A percentile compares a stretch with the other conserved stretches of the same genome.
phyloP scores from a whole-genome alignment of 352 stramenopile genomes.

The Globisporangium splendens region DNA sequence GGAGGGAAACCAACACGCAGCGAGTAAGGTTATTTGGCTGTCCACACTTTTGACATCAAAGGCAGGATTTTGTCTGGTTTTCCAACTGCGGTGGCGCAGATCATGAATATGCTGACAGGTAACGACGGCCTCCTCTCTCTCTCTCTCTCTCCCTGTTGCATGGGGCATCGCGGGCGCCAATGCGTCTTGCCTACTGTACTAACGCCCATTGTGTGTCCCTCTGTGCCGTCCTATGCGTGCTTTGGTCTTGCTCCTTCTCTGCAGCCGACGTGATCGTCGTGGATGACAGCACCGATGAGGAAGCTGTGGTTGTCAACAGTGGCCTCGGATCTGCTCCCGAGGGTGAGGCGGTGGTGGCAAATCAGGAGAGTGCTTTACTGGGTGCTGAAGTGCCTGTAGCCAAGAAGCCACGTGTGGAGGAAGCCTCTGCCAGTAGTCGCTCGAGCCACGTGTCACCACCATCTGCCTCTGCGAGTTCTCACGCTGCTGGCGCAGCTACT shows the following conservation, averaged over 20 bases:
- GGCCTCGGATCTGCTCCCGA: conserved; percentile 1
- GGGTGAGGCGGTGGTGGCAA: not conserved
- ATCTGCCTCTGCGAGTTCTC: no score
- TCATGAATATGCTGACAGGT: not conserved
- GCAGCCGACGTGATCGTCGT: conserved; percentile 37
- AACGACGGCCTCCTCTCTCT: no score
- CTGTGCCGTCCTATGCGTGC: not conserved
- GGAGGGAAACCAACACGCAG: not conserved
- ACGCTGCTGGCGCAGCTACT: not conserved
- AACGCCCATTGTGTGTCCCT: not conserved
- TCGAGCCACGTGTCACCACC: not conserved
- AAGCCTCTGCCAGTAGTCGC: not conserved
- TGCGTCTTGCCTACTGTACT: not conserved
- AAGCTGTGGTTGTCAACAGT: not conserved
- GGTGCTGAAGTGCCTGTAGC: not conserved
- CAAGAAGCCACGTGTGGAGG: conserved; percentile 13
- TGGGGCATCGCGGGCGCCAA: no score
- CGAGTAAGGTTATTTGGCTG: not conserved
- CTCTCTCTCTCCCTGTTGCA: no score
- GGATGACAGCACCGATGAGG: conserved; percentile 53
- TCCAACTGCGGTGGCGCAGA: not conserved
- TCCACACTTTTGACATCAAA: not conserved
- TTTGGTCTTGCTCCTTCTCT: not conserved
- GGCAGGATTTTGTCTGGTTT: not conserved
- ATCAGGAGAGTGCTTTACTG: not conserved